Percentiles rank a stretch among this genome's conserved stretches.
Evolutionary conservation across 371 early-diverging fungal species (phyloP).

Genomic region (Lichtheimia hyalospora): DNA sequence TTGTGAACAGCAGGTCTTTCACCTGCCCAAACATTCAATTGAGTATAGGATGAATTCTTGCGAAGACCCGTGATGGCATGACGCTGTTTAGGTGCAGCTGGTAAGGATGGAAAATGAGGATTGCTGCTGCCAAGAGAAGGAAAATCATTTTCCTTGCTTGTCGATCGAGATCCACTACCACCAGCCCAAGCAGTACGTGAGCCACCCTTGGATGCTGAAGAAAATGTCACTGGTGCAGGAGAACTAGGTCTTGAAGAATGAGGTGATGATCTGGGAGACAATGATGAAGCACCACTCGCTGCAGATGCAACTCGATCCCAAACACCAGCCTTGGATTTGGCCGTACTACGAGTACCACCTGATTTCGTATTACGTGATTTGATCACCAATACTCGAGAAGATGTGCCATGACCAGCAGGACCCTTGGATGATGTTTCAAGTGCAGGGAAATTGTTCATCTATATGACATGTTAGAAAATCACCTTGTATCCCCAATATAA

Average conservation of each 20-base stretch:
- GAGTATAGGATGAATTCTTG: slow-evolving; percentile 18
- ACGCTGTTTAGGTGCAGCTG: slow-evolving; percentile 26
- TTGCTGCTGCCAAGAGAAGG: slow-evolving; percentile 18
- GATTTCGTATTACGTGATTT: slow-evolving; percentile 51
- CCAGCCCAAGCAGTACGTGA: slow-evolving; percentile 27
- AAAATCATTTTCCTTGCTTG: slow-evolving; percentile 14
- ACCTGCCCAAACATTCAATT: slow-evolving; percentile 23
- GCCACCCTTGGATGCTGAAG: neutral
- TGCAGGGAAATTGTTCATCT: slow-evolving; percentile 31
- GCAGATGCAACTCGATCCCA: slow-evolving; percentile 52
- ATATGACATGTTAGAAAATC: neutral
- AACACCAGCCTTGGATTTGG: slow-evolving; percentile 37
- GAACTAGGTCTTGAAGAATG: slow-evolving; percentile 47
- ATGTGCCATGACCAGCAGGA: slow-evolving; percentile 36
- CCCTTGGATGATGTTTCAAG: slow-evolving; percentile 20
- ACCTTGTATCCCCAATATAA: no score
- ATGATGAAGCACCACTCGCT: slow-evolving; percentile 19
- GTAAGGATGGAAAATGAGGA: slow-evolving; percentile 44
- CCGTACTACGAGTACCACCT: slow-evolving; percentile 29
- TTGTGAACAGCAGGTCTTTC: slow-evolving; percentile 5
- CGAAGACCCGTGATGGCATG: slow-evolving; percentile 36
- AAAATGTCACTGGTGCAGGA: slow-evolving; percentile 17
- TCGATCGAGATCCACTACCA: slow-evolving; percentile 2
- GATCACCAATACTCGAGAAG: slow-evolving; percentile 48
- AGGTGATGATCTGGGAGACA: slow-evolving; percentile 29